Base-by-base conservation (phyloP, 306 rosid species). In the Boehmeria nivea region DNA sequence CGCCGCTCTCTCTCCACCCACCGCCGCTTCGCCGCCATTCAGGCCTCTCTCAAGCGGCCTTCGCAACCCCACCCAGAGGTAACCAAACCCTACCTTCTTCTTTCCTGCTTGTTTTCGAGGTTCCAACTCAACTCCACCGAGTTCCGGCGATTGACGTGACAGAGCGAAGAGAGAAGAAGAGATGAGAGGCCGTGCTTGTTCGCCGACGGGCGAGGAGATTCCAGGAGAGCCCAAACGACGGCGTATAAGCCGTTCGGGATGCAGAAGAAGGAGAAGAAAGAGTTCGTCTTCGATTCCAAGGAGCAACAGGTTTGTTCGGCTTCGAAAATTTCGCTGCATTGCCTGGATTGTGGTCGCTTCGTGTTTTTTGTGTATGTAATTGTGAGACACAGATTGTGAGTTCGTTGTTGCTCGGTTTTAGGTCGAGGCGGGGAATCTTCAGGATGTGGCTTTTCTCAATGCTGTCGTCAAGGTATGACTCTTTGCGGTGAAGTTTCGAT, bases 391-490 rank as follows among this genome's bases (percentile, higher is more conserved):
- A 11, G 45, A 51, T 44, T n/a, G 51, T 64, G 37, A 55, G 43
- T 36, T 22, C 54, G 43, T 53, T 13, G 47, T 59, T 67, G 26
- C 38, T 62, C 12, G 17, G 51, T 85, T 70, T 79, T 89, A 90
- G 98, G 82, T 44, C 67, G 87, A 87, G 76, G 57, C 83, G 8
- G 80, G 73, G 50, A 69, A 57, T 75, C 71, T 87, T 58, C 91
- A 82, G 60, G 94, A 72, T 62, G 69, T 82, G 4, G 77, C 69
- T 72, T 82, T 90, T 61, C 95, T 90, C 37, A 90, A 86, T 74
- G 97, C 97, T 26, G 97, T 90, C 47, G 97, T 90, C 40, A 90
- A 90, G 98, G 98, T 90, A 80, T 12, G 17, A n/a, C 12, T n/a
- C 43, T 38, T 9, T 8, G 1, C 12, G 20, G 28, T 37, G 16